Base-by-base conservation (phyloP, 257 asterid genomes). In the Solanum etuberosum region DNA sequence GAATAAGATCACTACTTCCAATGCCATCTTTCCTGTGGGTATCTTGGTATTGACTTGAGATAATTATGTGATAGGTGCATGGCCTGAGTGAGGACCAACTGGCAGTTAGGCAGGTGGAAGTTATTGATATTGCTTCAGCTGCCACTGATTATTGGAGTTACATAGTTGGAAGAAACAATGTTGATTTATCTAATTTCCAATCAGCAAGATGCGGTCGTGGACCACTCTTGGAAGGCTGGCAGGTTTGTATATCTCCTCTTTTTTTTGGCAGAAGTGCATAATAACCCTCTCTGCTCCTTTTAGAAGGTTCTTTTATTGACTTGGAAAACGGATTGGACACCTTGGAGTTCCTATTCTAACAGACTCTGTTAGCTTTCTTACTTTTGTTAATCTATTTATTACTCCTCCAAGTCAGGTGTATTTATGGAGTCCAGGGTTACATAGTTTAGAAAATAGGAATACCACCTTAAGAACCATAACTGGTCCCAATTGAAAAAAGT, bases 131-230 rank as follows among this genome's bases (percentile, higher is more conserved):
- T 86, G 96, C 97, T 71, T 84, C 95, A 12, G 89, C 89, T 83
- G 31, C 93, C 25, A 94, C 86, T 61, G 99, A 96, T 87, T 96
- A 95, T 80, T 96, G 98, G 99, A 94, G 98, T 90, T 95, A 93
- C 89, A 87, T 95, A 32, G 84, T 95, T 78, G 98, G 98, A 42
- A 91, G 91, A 63, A 92, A 90, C 91, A 68, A 84, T 86, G 87
- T 89, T 40, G 96, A 95, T 89, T 88, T 95, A 21, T 90, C 97
- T 72, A 95, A 86, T 88, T 95, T 96, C 90, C 93, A 89, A 86
- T 95, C 98, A 25, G 87, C 91, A 72, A 91, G 88, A 86, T 94
- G 98, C n/a, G 92, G 94, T 4, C 96, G 98, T 23, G 98, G 98
- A n/a, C 98, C 98, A 14, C 94, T 96, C 83, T 85, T 88, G 88